Evolutionary conservation across 495 filamentous ascomycete genomes (phyloP), one percentile per base, ranked within the genome.

Genomic region (Penicillium salamii): DNA sequence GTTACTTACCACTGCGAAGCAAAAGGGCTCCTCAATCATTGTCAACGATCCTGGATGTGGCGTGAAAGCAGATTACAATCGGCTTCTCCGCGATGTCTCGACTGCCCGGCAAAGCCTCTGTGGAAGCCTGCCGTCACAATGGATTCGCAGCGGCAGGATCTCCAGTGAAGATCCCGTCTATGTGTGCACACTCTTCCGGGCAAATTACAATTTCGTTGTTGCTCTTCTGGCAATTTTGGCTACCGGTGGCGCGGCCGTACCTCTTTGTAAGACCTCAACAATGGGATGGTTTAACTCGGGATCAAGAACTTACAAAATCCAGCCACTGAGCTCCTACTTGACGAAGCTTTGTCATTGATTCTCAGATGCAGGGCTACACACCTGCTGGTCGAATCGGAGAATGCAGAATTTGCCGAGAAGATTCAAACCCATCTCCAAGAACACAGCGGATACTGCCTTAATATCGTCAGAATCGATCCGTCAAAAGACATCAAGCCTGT

Each of bases 201-300:
- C 38, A 23, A 51, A 51, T 35, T 51, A 51, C 26, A 37, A 44
- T 19, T 51, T 9, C 29, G 34, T 51, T 24, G 39, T 51, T 5
- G 48, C 48, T 17, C 3, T 20, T 23, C 42, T 51, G 5, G 21
- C 48, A 1, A 26, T 51, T 7, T 19, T 51, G 13, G 12, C 15
- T 17, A 3, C 28, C n/a, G 48, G 48, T 7, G 48, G 39, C 5
- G 48, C 48, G 13, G 23, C 42, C 15, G 48, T 51, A 3, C 48
- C 48, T 13, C 8, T 51, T 6, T 15, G 48, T 51, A 23, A 45
- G 39, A 45, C 6, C 24, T 44, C 13, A 17, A 5, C 24, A 28
- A 28, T 28, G 24, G 24, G 24, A 9, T 32, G 20, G 12, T 45
- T 45, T 20, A n/a, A 5, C n/a, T 17, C 19, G 24, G 29, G 32